phyloP scores from a whole-genome alignment of 345 rosid genomes.

The Sisymbrium altissimum region DNA sequence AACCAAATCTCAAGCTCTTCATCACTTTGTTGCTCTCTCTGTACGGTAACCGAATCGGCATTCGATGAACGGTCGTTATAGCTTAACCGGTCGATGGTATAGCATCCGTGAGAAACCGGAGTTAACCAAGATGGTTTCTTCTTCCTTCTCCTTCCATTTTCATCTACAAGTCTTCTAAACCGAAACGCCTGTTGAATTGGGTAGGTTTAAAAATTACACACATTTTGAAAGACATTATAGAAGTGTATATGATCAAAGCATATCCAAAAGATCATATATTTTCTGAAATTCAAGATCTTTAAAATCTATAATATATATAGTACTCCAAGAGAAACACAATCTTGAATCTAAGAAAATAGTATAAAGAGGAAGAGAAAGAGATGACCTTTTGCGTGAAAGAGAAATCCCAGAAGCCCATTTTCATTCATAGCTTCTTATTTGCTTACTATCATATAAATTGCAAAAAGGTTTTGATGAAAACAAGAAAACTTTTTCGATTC shows the following conservation, averaged over 20 bases:
- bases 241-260: background rate
- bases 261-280: background rate
- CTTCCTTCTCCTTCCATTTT: conserved; percentile 31
- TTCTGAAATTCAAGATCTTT: background rate
- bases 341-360: background rate
- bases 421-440: conserved; percentile 4
- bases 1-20: conserved; percentile 63
- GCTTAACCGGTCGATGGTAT: conserved; percentile 42
- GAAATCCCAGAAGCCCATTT: conserved; percentile 50
- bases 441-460: conserved; percentile 12
- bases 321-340: background rate
- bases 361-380: background rate
- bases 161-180: conserved; percentile 41
- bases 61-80: conserved; percentile 19
- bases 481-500: background rate
- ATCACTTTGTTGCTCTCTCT: conserved; percentile 60
- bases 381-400: conserved; percentile 58
- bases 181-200: conserved; percentile 42
- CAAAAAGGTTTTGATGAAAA: conserved; percentile 13
- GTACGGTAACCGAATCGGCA: conserved; percentile 45
- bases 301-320: background rate
- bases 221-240: background rate
- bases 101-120: conserved; percentile 63
- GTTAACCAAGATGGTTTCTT: conserved; percentile 62
- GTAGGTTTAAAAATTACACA: background rate